Evolutionary conservation across 768 basidiomycete genomes (phyloP), one percentile per base, ranked within the genome.

Genomic region (Tricholomella constricta): DNA sequence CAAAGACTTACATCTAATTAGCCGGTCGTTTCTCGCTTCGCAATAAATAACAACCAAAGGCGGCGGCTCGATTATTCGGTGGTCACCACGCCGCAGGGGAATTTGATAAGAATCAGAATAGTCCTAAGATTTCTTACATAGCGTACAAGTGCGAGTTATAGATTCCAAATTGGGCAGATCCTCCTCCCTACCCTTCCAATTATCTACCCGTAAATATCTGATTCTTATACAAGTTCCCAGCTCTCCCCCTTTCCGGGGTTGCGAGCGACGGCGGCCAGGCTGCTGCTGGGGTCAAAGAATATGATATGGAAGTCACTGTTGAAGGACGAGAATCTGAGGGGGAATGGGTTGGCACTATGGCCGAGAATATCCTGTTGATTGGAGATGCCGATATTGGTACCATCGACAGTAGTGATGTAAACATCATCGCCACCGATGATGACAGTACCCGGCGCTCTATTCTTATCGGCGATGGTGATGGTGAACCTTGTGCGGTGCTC

Each of bases 321-420:
- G 37, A 49, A 49, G 34, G 48, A 49, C 15, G 48, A 49, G 37
- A 49, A 31, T 22, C 38, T 32, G 48, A 49, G 40, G 3, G 48
- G 38, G 48, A 40, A 41, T 11, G 48, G 48, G 23, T 40, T 49
- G 27, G 26, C 27, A 25, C 37, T 41, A 25, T 15, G 17, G 17
- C 48, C 14, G 14, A 49, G 23, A 7, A 29, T 23, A 20, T 40
- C 19, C 48, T 40, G 48, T 12, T 19, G 26, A 26, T 49, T 31
- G 23, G 27, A 11, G 4, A 41, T 25, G 37, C 38, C 48, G 17
- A 49, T 49, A 12, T 49, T 49, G 37, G 15, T 11, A 37, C 26
- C 27, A 20, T 8, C 4, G 25, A 6, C 37, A 23, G 31, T 4
- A n/a, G 48, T 31, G n/a, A 47, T n/a, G 46, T 35, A 37, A 11